A percentile compares a stretch with the other conserved stretches of the same genome.
These are phyloP conservation scores for Porcisia deanei DNA, from an alignment of 208 protist species.

Conservation along the genomic window DNA sequence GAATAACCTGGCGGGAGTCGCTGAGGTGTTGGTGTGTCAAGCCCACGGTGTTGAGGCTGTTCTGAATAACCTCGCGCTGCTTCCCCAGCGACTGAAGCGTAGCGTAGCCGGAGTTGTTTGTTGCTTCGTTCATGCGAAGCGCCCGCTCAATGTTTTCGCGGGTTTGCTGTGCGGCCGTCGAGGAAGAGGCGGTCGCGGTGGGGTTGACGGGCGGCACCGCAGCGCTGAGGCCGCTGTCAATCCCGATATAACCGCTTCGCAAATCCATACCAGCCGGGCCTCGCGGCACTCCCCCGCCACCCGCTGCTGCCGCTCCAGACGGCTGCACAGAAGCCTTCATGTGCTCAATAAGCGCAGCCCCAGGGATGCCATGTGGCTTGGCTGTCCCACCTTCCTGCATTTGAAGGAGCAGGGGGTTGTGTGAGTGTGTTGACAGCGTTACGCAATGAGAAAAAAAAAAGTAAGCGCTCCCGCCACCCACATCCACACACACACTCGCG, in stretches of 20 bases:
- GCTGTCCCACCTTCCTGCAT: constrained; percentile 1
- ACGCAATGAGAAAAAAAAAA: too few species aligned
- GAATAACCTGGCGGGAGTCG: constrained; percentile 60
- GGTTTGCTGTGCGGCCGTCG: constrained; percentile 35
- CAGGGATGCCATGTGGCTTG: constrained; percentile 1
- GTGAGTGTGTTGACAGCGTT: not conserved
- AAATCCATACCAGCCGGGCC: not conserved
- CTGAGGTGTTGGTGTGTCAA: constrained; percentile 49
- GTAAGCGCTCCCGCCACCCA: too few species aligned
- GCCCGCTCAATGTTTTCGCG: constrained; percentile 69
- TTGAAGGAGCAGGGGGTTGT: not conserved
- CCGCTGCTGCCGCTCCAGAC: not conserved
- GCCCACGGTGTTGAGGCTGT: constrained; percentile 53
- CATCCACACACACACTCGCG: too few species aligned
- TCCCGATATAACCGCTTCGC: constrained; percentile 24
- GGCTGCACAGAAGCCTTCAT: constrained; percentile 48
- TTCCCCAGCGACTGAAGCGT: constrained; percentile 68
- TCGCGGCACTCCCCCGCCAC: not conserved
- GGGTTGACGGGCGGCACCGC: constrained; percentile 10
- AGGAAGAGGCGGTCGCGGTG: constrained; percentile 3
- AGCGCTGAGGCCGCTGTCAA: constrained; percentile 11
- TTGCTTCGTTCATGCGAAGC: constrained; percentile 55
- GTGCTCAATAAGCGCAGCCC: constrained; percentile 42
- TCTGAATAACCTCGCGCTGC: constrained; percentile 70
- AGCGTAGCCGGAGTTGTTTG: constrained; percentile 67